These are phyloP conservation scores for Sporothrix phasma DNA, from an alignment of 2,329 filamentous ascomycete species.

Conservation along the genomic window DNA sequence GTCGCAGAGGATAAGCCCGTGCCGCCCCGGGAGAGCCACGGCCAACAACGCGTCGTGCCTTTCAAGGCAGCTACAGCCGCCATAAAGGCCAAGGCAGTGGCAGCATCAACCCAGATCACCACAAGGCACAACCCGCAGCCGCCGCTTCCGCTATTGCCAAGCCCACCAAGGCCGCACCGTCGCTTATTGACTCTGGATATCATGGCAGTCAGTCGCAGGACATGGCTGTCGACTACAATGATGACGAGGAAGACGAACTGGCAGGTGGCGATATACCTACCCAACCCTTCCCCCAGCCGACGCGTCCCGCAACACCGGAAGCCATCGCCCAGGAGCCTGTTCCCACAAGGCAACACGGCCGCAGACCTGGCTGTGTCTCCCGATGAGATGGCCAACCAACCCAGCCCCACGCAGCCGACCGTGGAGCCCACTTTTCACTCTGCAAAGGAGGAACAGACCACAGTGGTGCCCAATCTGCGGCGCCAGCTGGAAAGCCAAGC, in stretches of 20 bases:
- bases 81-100: neutral
- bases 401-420: constrained; percentile 25
- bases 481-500: neutral
- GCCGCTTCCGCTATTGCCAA: neutral
- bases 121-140: neutral
- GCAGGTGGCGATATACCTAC: constrained; percentile 9
- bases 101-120: neutral
- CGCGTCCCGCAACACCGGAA: constrained; percentile 4
- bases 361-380: constrained; percentile 12
- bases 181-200: constrained; percentile 56
- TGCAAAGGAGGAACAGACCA: constrained; percentile 36
- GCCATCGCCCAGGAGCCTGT: neutral
- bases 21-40: constrained; percentile 21
- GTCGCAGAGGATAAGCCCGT: constrained; percentile 43
- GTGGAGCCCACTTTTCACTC: constrained; percentile 34
- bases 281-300: neutral
- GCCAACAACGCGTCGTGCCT: constrained; percentile 20
- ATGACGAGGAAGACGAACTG: constrained; percentile 22
- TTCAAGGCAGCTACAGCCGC: constrained; percentile 6
- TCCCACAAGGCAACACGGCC: neutral
- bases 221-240: constrained; percentile 28
- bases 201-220: constrained; percentile 56
- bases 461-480: constrained; percentile 15
- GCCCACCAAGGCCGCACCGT: constrained; percentile 22
- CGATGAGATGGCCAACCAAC: constrained; percentile 15